Evolutionary conservation across 345 rosid genomes (phyloP).

Genomic region (Cochlearia excelsa): DNA sequence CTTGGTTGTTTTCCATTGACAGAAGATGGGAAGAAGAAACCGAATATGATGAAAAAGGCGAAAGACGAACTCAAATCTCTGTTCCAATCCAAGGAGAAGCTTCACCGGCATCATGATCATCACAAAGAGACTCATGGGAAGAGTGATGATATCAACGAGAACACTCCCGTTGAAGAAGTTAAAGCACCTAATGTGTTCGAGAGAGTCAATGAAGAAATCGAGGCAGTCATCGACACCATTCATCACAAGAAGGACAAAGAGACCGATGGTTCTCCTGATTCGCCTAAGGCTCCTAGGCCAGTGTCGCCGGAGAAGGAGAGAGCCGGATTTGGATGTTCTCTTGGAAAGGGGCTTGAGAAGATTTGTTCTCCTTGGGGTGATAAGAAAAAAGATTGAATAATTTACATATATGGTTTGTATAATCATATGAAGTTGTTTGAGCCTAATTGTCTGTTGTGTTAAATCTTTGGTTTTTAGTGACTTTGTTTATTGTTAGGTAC

Average conservation of each 20-base stretch:
- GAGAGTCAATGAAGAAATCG: slow-evolving; percentile 59
- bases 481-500: too few relatives aligned
- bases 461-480: too few relatives aligned
- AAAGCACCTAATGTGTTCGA: slow-evolving; percentile 56
- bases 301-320: slow-evolving; percentile 37
- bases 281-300: slow-evolving; percentile 8
- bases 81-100: slow-evolving; percentile 31
- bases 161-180: slow-evolving; percentile 42
- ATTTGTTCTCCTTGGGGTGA: slow-evolving; percentile 41
- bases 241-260: too few relatives aligned
- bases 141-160: slow-evolving; percentile 25
- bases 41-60: slow-evolving; percentile 39
- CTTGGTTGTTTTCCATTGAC: neutral
- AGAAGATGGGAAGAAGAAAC: slow-evolving; percentile 36
- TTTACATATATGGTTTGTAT: too few relatives aligned
- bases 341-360: slow-evolving; percentile 51
- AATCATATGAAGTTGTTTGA: too few relatives aligned
- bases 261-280: neutral
- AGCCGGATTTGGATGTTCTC: slow-evolving; percentile 41
- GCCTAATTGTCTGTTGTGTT: too few relatives aligned
- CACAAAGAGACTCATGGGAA: too few relatives aligned
- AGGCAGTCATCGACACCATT: slow-evolving; percentile 41
- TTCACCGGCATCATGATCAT: slow-evolving; percentile 2
- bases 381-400: slow-evolving; percentile 27
- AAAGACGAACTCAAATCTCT: slow-evolving; percentile 48